A percentile compares a stretch with the other conserved stretches of the same genome.
Evolutionary conservation across 352 stramenopile species (phyloP).

Genomic region (Aphanomyces invadans): DNA sequence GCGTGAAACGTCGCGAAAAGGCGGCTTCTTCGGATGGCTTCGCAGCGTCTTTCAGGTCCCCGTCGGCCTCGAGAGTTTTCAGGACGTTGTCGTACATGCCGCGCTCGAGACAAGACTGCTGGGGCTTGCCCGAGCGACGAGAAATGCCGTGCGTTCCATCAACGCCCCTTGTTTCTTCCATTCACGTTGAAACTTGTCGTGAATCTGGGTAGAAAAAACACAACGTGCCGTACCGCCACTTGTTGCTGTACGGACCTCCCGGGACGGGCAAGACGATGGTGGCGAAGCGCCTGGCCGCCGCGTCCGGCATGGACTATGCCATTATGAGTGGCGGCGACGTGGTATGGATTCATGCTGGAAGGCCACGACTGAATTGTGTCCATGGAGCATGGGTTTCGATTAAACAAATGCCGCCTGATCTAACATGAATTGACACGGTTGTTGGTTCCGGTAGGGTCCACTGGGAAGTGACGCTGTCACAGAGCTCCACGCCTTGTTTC

Average conservation of each 20-base stretch:
- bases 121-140: conserved; percentile 51
- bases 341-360: background rate
- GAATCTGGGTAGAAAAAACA: conserved; percentile 34
- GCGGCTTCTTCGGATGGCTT: conserved; percentile 42
- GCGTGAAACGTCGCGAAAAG: conserved; percentile 50
- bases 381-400: no score
- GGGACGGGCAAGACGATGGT: conserved; percentile 85
- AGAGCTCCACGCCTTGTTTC: conserved; percentile 73
- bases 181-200: no score
- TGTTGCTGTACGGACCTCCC: conserved; percentile 78
- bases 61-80: conserved; percentile 32
- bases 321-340: conserved; percentile 83
- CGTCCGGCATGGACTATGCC: conserved; percentile 71
- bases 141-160: conserved; percentile 37
- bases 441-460: conserved; percentile 47
- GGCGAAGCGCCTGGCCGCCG: conserved; percentile 60
- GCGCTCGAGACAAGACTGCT: conserved; percentile 52
- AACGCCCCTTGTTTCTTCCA: no score
- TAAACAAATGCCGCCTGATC: no score
- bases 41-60: conserved; percentile 24
- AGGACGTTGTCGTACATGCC: conserved; percentile 49
- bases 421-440: no score
- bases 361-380: no score
- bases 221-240: conserved; percentile 64
- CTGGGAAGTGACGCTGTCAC: conserved; percentile 66